Evolutionary conservation across 805 yeast species (phyloP).

Genomic region (Clavispora fructus): DNA sequence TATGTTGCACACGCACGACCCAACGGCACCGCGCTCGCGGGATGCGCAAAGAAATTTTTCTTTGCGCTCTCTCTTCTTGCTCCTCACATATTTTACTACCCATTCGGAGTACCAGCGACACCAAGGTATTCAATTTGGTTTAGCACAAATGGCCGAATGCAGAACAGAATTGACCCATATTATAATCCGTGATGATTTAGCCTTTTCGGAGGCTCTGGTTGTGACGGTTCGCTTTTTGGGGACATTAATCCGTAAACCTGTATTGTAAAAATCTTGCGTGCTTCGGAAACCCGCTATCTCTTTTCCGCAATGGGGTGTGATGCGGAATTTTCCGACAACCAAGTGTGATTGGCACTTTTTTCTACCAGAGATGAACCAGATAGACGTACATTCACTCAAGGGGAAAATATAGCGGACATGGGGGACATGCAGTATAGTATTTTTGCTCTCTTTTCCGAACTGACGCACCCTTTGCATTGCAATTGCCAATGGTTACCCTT

Average conservation of each 20-base stretch:
- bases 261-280: background rate
- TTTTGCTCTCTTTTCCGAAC: too few relatives aligned
- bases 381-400: too few relatives aligned
- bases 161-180: constrained; percentile 26
- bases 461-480: too few relatives aligned
- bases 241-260: constrained; percentile 16
- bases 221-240: constrained; percentile 43
- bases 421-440: too few relatives aligned
- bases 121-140: constrained; percentile 37
- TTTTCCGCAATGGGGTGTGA: too few relatives aligned
- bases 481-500: too few relatives aligned
- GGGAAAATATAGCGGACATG: too few relatives aligned
- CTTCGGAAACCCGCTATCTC: too few relatives aligned
- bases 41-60: background rate
- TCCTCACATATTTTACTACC: constrained; percentile 17
- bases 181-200: constrained; percentile 28
- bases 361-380: too few relatives aligned
- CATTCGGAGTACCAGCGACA: constrained; percentile 45
- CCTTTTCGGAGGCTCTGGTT: constrained; percentile 6
- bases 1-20: background rate
- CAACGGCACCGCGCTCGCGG: background rate
- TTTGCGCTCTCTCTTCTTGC: constrained; percentile 3
- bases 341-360: too few relatives aligned
- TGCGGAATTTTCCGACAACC: too few relatives aligned
- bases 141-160: constrained; percentile 49